Evolutionary conservation across 2,329 filamentous ascomycete species (phyloP), one percentile per base, ranked within the genome.

Genomic region (Chrysosphaeria jannelii): DNA sequence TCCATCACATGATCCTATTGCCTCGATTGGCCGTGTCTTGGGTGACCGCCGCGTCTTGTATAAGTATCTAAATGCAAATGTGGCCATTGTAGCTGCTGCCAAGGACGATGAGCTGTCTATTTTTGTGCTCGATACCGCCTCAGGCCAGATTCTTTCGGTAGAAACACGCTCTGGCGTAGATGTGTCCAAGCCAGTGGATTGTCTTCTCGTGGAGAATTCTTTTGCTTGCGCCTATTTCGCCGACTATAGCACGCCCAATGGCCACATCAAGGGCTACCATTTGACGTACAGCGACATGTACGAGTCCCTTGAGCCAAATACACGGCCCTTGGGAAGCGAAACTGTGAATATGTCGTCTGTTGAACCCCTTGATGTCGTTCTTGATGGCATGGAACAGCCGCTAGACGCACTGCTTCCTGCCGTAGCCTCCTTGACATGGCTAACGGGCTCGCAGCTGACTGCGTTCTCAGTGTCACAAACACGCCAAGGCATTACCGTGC

Each of bases 41-140:
- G 79, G 78, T 13, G 71, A 97, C 37, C 63, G 85, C 20, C 67
- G 66, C n/a, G 85, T 97, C 22, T 59, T 81, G 31, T 97, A 97
- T 60, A 97, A 97, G 47, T 93, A 93, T 40, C 49, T 97, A 19
- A 90, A 88, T 46, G 64, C 74, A 1, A 91, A 89, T 43, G 57
- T 75, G 5, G 52, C 78, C 3, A 55, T 93, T 1, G 52, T 90
- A 21, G 72, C 71, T 2, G 54, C 72, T 2, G 46, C 65, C 3
- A 54, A 68, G 16, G 55, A 67, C 12, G 46, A 49, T 8, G 37
- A 52, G 3, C 60, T 76, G 6, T 66, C 63, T 0, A 53, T 88
- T 30, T 78, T 81, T 36, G 52, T 93, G 8, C 42, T 97, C 9
- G 79, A 97, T 38, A 72, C 72, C 3, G 57, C 89, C 5, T 88